A percentile compares a stretch with the other conserved stretches of the same genome.
Conservation (phyloP, 2,329 filamentous ascomycete species). For the Pseudocercospora fuligena region DNA sequence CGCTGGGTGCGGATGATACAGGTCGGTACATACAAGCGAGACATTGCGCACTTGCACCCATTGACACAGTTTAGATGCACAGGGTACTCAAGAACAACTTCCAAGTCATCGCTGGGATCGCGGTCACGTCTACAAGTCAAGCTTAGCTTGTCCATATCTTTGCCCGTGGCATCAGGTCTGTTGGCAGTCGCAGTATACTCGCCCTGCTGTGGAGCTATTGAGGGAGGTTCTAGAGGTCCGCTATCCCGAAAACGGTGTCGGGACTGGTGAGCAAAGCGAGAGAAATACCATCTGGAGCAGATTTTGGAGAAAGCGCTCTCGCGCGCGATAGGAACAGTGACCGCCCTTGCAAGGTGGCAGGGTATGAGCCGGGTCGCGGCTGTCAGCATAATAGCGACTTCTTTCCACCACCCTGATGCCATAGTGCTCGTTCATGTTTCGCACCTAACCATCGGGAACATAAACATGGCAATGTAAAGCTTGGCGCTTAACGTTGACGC, state of each 20-base stretch:
- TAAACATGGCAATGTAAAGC: too few species aligned
- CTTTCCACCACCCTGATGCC: too few species aligned
- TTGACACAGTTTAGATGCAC: not conserved
- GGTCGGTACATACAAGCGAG: not conserved
- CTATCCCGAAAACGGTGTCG: constrained; percentile 16
- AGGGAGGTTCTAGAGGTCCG: constrained; percentile 32
- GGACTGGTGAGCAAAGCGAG: not conserved
- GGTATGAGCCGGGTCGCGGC: too few species aligned
- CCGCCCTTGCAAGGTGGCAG: too few species aligned
- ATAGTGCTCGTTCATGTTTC: too few species aligned
- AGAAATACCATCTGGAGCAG: not conserved
- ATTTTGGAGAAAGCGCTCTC: not conserved
- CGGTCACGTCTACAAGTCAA: constrained; percentile 26
- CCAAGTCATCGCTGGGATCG: not conserved
- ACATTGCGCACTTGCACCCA: not conserved
- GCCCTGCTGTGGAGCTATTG: constrained; percentile 30
- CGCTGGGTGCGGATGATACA: not conserved
- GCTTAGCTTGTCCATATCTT: constrained; percentile 20
- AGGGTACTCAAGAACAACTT: too few species aligned
- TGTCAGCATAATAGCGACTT: too few species aligned
- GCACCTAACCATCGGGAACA: too few species aligned
- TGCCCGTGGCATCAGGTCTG: constrained; percentile 26
- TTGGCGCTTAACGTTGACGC: too few species aligned
- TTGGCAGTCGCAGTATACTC: constrained; percentile 31
- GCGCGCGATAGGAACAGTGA: not conserved